These are phyloP conservation scores for Gypsophila paniculata DNA, from an alignment of 179 eudicot genomes.

Conservation along the genomic window DNA sequence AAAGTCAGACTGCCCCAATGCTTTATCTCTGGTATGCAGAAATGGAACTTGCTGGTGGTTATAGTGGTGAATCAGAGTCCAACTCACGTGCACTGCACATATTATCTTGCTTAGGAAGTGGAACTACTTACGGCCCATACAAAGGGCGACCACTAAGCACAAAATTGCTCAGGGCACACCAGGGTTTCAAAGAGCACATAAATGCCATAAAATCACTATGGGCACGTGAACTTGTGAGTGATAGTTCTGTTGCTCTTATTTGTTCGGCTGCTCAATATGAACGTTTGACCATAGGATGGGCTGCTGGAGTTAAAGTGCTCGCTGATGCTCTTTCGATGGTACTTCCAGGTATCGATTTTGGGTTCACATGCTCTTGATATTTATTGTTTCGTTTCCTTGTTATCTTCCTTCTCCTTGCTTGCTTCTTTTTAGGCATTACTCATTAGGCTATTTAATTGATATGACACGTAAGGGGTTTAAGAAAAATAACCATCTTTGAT, in stretches of 20 bases:
- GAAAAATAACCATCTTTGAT: not conserved
- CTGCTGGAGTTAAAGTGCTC: constrained; percentile 59
- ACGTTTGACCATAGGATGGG: constrained; percentile 74
- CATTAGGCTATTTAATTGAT: not conserved
- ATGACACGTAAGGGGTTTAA: not conserved
- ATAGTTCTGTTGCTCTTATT: constrained; percentile 57
- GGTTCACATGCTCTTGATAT: not conserved
- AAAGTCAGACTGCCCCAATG: constrained; percentile 51
- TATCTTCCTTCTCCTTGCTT: not conserved
- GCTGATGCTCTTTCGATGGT: constrained; percentile 75
- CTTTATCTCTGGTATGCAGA: constrained; percentile 87
- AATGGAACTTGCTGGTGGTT: constrained; percentile 49
- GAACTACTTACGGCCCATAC: constrained; percentile 58
- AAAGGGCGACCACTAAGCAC: constrained; percentile 61
- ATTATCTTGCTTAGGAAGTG: constrained; percentile 80
- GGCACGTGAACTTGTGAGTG: constrained; percentile 56
- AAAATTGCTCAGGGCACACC: constrained; percentile 82
- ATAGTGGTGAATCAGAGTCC: constrained; percentile 45
- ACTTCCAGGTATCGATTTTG: constrained; percentile 69
- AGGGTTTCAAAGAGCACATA: constrained; percentile 77
- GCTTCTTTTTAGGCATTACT: not conserved
- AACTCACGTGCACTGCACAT: constrained; percentile 63
- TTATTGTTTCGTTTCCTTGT: constrained; percentile 2
- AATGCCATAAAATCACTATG: constrained; percentile 47
- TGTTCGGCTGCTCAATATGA: constrained; percentile 91